These are phyloP conservation scores for Aspergillus campestris DNA, from an alignment of 495 filamentous ascomycete genomes.

Conservation along the genomic window DNA sequence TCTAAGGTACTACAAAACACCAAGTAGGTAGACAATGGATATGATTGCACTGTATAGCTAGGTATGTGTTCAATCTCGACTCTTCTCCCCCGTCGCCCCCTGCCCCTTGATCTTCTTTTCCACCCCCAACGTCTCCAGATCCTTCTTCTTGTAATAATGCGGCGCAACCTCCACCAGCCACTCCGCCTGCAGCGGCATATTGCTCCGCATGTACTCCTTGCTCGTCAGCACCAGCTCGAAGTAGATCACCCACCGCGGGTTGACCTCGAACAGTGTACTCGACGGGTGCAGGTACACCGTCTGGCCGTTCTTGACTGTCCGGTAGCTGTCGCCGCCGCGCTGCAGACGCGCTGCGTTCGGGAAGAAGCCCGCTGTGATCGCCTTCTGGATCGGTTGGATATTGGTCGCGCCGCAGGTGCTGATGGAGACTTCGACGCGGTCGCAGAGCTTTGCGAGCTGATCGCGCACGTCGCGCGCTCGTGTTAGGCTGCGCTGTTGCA, in stretches of 20 bases:
- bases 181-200: constrained; percentile 73
- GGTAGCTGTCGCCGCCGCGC: constrained; percentile 78
- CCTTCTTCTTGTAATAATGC: constrained; percentile 91
- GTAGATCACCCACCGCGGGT: constrained; percentile 86
- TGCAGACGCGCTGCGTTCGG: constrained; percentile 84
- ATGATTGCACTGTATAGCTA: background rate
- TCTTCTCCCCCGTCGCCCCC: constrained; percentile 44
- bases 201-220: constrained; percentile 88
- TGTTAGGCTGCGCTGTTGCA: constrained; percentile 79
- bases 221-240: constrained; percentile 88
- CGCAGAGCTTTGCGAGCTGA: constrained; percentile 89
- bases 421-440: constrained; percentile 76
- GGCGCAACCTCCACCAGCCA: constrained; percentile 91
- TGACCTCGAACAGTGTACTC: constrained; percentile 68
- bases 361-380: constrained; percentile 89
- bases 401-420: constrained; percentile 64
- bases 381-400: constrained; percentile 70
- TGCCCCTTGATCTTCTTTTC: constrained; percentile 71
- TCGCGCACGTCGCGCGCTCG: constrained; percentile 89
- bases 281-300: constrained; percentile 88
- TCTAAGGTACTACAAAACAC: background rate
- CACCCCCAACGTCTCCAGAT: constrained; percentile 71
- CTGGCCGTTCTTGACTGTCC: constrained; percentile 89
- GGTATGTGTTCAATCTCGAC: constrained; percentile 16
- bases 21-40: background rate